These are phyloP conservation scores for Hanseniaspora osmophila DNA, from an alignment of 805 yeast genomes.

Conservation along the genomic window DNA sequence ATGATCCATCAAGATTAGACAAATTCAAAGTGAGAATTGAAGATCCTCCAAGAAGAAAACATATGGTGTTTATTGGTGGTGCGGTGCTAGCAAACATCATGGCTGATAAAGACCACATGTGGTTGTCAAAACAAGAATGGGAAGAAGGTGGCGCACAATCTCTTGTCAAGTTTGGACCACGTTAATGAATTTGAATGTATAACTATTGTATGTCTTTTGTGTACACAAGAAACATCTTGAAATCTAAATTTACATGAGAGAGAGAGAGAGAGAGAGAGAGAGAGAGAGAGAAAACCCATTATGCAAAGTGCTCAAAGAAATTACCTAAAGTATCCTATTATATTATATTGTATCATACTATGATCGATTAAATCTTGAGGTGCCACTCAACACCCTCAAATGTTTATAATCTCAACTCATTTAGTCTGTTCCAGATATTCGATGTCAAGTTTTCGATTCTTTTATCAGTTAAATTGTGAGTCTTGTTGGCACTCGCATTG, in stretches of 20 bases:
- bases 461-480: constrained; percentile 18
- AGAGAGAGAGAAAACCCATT: no score
- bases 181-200: constrained; percentile 29
- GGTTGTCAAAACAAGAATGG: constrained; percentile 95
- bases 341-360: no score
- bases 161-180: constrained; percentile 80
- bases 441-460: constrained; percentile 35
- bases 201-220: no score
- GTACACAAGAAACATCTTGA: neutral
- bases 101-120: constrained; percentile 97
- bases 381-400: neutral
- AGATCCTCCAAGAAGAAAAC: constrained; percentile 97
- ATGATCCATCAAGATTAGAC: constrained; percentile 72
- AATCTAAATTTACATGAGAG: neutral
- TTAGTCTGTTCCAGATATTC: constrained; percentile 42
- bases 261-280: no score
- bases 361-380: no score
- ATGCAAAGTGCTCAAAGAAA: no score
- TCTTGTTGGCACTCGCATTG: constrained; percentile 25
- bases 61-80: constrained; percentile 97
- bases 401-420: constrained; percentile 16
- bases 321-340: no score
- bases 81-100: constrained; percentile 94
- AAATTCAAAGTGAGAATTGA: constrained; percentile 94
- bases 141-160: constrained; percentile 88